phyloP scores from a whole-genome alignment of 2,329 filamentous ascomycete species.

The Ceratocystis albifundus region DNA sequence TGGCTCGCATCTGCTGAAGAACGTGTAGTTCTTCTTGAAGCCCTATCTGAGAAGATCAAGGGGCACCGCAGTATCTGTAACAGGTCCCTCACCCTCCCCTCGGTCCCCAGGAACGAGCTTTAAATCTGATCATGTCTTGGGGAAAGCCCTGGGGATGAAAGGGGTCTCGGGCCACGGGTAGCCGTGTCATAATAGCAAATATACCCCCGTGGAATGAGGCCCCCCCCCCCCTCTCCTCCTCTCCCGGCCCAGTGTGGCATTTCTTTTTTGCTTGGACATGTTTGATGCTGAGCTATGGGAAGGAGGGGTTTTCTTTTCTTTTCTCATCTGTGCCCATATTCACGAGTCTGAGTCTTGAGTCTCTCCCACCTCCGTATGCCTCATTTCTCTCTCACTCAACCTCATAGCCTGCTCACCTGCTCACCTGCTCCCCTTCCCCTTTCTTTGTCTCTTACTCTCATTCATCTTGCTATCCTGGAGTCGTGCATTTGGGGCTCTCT shows the following conservation, averaged over 20 bases:
- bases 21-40: background rate
- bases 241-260: background rate
- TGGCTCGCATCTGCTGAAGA: background rate
- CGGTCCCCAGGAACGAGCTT: background rate
- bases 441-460: background rate
- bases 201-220: background rate
- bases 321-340: background rate
- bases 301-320: background rate
- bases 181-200: background rate
- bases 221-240: background rate
- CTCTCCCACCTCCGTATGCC: background rate
- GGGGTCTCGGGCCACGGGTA: conserved; percentile 2
- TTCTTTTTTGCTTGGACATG: too few relatives aligned
- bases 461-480: background rate
- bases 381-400: background rate
- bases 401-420: too few relatives aligned
- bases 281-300: too few relatives aligned
- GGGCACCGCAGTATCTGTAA: background rate
- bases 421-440: too few relatives aligned
- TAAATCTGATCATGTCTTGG: background rate
- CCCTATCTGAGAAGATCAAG: background rate
- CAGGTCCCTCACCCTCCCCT: too few relatives aligned
- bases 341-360: background rate
- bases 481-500: conserved; percentile 1
- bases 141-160: too few relatives aligned